Percentiles rank a stretch among this genome's conserved stretches.
These are phyloP conservation scores for Yarrowia sp. DNA, from an alignment of 805 yeast genomes.

Conservation along the genomic window DNA sequence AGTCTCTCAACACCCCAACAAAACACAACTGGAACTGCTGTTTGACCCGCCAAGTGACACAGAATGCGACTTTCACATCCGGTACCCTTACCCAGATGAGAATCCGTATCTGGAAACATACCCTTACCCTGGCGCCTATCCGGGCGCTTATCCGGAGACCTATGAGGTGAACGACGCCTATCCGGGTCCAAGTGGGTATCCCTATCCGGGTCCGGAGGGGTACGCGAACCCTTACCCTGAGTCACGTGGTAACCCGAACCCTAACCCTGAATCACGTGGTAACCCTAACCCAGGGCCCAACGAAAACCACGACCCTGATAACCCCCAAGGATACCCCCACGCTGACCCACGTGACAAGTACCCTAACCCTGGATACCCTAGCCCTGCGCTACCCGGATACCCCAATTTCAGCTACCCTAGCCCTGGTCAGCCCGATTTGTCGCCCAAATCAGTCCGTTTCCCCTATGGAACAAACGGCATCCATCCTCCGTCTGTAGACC, in stretches of 20 bases:
- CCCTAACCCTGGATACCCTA: background rate
- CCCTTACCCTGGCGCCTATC: background rate
- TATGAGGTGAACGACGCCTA: background rate
- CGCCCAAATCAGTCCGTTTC: background rate
- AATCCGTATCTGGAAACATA: background rate
- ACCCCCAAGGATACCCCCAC: background rate
- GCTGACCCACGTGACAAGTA: background rate
- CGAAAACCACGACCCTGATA: background rate
- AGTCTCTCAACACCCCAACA: background rate
- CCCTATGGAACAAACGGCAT: background rate
- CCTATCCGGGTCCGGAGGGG: background rate
- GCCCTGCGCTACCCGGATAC: no score
- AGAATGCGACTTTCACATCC: background rate
- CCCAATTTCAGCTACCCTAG: background rate
- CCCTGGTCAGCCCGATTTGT: background rate
- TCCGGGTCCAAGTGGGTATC: no score
- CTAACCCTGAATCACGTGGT: background rate
- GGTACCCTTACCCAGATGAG: slow-evolving; percentile 6
- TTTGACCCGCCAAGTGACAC: background rate
- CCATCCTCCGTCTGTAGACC: background rate
- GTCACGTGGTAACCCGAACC: background rate
- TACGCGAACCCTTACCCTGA: background rate
- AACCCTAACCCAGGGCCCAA: background rate
- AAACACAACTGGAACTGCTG: background rate
- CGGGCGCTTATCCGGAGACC: background rate